phyloP scores from a whole-genome alignment of 2,329 filamentous ascomycete genomes.

The Alternaria dauci region DNA sequence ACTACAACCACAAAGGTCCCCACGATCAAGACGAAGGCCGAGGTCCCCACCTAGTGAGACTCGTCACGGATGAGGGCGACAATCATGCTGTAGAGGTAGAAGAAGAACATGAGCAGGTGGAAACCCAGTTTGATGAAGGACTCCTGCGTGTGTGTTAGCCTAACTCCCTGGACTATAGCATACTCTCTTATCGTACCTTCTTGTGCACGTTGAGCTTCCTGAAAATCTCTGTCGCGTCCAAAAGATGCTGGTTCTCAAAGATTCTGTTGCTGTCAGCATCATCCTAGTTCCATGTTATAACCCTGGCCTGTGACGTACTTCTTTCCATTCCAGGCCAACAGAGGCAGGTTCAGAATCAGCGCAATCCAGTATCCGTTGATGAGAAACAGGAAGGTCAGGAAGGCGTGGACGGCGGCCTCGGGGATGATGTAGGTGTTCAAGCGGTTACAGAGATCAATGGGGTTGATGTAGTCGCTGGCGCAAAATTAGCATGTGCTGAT shows the following conservation, averaged over 20 bases:
- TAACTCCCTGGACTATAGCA: background rate
- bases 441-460: slow-evolving; percentile 99
- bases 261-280: slow-evolving; percentile 70
- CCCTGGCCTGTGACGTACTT: slow-evolving; percentile 74
- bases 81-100: slow-evolving; percentile 99
- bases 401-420: slow-evolving; percentile 95
- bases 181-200: slow-evolving; percentile 69
- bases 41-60: slow-evolving; percentile 66
- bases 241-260: slow-evolving; percentile 92
- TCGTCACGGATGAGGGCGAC: slow-evolving; percentile 97
- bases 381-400: slow-evolving; percentile 93
- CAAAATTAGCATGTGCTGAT: slow-evolving; percentile 43
- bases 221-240: slow-evolving; percentile 99
- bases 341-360: slow-evolving; percentile 87
- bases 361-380: slow-evolving; percentile 99
- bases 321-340: slow-evolving; percentile 94
- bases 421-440: slow-evolving; percentile 99
- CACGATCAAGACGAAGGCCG: slow-evolving; percentile 7
- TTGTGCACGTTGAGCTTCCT: slow-evolving; percentile 98
- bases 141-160: slow-evolving; percentile 67
- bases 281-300: background rate
- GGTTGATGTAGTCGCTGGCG: slow-evolving; percentile 97
- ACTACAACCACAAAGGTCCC: slow-evolving; percentile 6
- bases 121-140: slow-evolving; percentile 99
- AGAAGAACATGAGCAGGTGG: slow-evolving; percentile 99